These are phyloP conservation scores for Kuraishia molischiana DNA, from an alignment of 805 yeast species.

Conservation along the genomic window DNA sequence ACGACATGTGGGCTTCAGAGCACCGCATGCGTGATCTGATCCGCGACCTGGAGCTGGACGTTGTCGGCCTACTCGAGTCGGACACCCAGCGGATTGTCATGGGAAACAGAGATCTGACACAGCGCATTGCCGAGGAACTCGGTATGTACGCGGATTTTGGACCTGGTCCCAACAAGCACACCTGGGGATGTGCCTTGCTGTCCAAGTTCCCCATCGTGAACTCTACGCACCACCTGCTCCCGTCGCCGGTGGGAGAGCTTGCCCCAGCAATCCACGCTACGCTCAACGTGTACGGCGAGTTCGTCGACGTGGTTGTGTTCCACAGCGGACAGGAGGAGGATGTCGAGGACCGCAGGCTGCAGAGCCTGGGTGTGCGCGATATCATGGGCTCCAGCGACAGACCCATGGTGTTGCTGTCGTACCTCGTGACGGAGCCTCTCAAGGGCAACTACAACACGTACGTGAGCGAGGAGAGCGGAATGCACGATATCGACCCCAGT, in stretches of 20 bases:
- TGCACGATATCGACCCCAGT: slow-evolving; percentile 87
- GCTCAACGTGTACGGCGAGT: slow-evolving; percentile 77
- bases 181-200: slow-evolving; percentile 93
- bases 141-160: slow-evolving; percentile 96
- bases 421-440: slow-evolving; percentile 79
- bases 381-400: slow-evolving; percentile 76
- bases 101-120: slow-evolving; percentile 93
- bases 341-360: slow-evolving; percentile 83
- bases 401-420: slow-evolving; percentile 83
- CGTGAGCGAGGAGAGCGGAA: slow-evolving; percentile 74
- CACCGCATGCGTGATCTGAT: slow-evolving; percentile 79
- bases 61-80: slow-evolving; percentile 82
- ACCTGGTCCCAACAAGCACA: slow-evolving; percentile 95
- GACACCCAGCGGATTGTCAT: slow-evolving; percentile 91
- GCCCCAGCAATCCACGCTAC: slow-evolving; percentile 99
- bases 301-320: slow-evolving; percentile 90
- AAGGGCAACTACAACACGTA: slow-evolving; percentile 89
- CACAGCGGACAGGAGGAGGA: slow-evolving; percentile 99
- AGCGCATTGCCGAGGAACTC: slow-evolving; percentile 81
- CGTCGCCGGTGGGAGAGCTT: slow-evolving; percentile 95
- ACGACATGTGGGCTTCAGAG: slow-evolving; percentile 97
- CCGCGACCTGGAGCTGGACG: slow-evolving; percentile 80
- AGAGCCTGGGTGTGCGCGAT: slow-evolving; percentile 63
- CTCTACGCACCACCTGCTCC: slow-evolving; percentile 85
- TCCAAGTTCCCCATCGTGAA: slow-evolving; percentile 90